Evolutionary conservation across 176 grass and related monocot species (phyloP).

Genomic region (Melocanna baccifera): DNA sequence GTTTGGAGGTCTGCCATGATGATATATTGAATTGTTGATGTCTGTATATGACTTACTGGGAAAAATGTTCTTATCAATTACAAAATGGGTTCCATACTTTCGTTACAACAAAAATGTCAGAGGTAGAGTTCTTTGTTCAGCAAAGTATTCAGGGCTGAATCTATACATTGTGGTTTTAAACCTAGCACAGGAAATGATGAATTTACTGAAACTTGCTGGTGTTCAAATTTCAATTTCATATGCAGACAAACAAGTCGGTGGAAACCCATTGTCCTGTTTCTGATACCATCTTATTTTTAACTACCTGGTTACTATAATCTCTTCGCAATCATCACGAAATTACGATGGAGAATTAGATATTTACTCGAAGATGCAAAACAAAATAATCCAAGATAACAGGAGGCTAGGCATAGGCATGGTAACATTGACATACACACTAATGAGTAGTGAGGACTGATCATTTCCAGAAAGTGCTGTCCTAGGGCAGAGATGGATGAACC

Average conservation of each 20-base stretch:
- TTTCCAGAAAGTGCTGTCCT: slow-evolving; percentile 3
- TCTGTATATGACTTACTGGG: neutral
- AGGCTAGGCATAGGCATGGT: neutral
- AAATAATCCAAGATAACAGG: neutral
- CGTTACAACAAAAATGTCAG: neutral
- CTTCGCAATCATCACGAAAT: neutral
- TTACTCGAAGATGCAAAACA: neutral
- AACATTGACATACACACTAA: slow-evolving; percentile 17
- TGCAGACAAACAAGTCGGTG: neutral
- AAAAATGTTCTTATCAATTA: neutral
- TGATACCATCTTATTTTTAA: neutral
- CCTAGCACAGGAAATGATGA: neutral
- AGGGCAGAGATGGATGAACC: neutral
- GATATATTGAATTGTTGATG: neutral
- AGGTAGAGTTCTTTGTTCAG: neutral
- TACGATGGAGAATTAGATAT: neutral
- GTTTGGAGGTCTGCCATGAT: neutral
- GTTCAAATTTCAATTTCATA: neutral
- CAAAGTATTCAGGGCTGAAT: neutral
- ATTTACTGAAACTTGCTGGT: neutral
- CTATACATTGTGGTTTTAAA: neutral
- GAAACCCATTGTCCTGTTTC: neutral
- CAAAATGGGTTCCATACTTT: neutral
- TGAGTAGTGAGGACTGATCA: neutral
- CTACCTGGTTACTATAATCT: neutral